phyloP scores from a whole-genome alignment of 192 early-diverging fungal species.

The Backusella macrospora region DNA sequence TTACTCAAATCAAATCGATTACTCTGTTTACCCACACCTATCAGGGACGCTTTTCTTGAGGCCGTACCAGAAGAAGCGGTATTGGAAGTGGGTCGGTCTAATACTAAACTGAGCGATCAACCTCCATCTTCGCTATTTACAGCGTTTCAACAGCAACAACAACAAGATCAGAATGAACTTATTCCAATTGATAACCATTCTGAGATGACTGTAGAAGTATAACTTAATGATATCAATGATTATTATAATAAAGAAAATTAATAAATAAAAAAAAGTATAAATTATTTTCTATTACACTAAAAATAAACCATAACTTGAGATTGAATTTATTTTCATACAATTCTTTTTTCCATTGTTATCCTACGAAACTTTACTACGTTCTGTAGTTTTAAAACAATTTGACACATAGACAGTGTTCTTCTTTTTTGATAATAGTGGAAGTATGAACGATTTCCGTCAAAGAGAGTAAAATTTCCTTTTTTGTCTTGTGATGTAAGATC shows the following conservation, averaged over 20 bases:
- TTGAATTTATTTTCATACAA: background rate
- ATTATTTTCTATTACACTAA: no score
- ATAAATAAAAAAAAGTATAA: background rate
- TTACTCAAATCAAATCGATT: constrained; percentile 57
- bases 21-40: constrained; percentile 41
- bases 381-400: constrained; percentile 21
- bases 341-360: background rate
- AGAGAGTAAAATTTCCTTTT: constrained; percentile 24
- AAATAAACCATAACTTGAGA: constrained; percentile 10
- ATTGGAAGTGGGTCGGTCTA: constrained; percentile 38
- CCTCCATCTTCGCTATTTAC: background rate
- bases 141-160: background rate
- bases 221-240: background rate
- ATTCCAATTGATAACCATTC: constrained; percentile 3
- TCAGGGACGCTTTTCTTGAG: constrained; percentile 49
- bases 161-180: background rate
- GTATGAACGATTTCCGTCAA: constrained; percentile 32
- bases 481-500: background rate
- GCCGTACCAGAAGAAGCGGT: constrained; percentile 54
- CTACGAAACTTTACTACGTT: background rate
- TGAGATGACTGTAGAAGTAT: constrained; percentile 22
- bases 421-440: constrained; percentile 6
- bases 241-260: background rate
- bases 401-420: constrained; percentile 34
- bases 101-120: background rate